Base-by-base conservation (phyloP, 805 yeast species). In the Candida takata region DNA sequence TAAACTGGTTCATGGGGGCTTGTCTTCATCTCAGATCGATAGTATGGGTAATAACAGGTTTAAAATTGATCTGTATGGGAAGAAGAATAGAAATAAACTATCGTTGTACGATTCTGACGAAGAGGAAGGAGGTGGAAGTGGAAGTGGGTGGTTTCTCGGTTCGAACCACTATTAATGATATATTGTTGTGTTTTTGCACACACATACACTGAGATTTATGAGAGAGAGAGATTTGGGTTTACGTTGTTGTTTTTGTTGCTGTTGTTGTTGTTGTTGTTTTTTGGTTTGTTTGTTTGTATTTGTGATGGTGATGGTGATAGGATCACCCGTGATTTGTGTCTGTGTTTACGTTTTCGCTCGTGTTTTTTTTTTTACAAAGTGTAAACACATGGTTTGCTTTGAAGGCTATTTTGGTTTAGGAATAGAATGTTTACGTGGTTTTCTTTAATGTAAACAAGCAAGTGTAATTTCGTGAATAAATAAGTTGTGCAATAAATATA, bases 11-110 rank as follows among this genome's bases (percentile, higher is more conserved):
- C n/a, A n/a, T n/a, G n/a, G n/a, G n/a, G n/a, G n/a, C n/a, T n/a
- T n/a, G n/a, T n/a, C n/a, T n/a, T n/a, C n/a, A n/a, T n/a, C n/a
- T n/a, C n/a, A n/a, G n/a, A n/a, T n/a, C n/a, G n/a, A n/a, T n/a
- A n/a, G n/a, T n/a, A n/a, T n/a, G n/a, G n/a, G n/a, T n/a, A n/a
- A n/a, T 6, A 36, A 37, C 14, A 44, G 42, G 31, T 51, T 43
- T 38, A 53, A 46, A 41, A 52, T 53, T 34, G 54, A 53, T 18
- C 34, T 53, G 15, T 53, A 52, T 32, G 55, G 49, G 6, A 46
- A 48, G 33, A 49, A 47, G 38, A 52, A 53, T 29, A 46, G 45
- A 14, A 40, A 37, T 13, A 51, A 48, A 19, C 23, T 50, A 31
- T 45, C 38, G 24, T 24, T 51, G 8, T 53, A 53, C 30, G 48